Evolutionary conservation across 1,284 basidiomycete species (phyloP).

Genomic region (Ceratobasidium theobromae): DNA sequence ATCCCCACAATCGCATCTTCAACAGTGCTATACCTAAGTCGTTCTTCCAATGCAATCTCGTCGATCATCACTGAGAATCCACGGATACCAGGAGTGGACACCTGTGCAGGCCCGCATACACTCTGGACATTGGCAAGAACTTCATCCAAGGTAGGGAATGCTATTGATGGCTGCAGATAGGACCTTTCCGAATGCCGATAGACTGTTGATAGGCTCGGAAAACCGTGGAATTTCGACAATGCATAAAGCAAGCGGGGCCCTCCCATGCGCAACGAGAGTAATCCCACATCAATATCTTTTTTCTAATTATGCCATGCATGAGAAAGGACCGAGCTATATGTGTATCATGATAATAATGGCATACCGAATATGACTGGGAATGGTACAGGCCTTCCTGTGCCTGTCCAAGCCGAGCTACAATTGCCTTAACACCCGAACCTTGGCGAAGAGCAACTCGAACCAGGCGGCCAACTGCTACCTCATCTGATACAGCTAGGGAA

Average conservation of each 20-base stretch:
- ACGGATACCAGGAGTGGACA: background rate
- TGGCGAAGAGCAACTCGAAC: background rate
- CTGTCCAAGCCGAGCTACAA: background rate
- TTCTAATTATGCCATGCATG: background rate
- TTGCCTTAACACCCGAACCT: background rate
- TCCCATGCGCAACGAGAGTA: background rate
- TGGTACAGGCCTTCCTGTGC: constrained; percentile 4
- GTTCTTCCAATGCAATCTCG: constrained; percentile 2
- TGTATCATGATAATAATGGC: background rate
- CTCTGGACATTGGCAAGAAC: background rate
- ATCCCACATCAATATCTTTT: background rate
- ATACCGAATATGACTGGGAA: background rate
- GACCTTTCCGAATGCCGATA: background rate
- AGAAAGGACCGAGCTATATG: background rate
- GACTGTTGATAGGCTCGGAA: background rate
- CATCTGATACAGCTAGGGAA: background rate
- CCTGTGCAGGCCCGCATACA: background rate
- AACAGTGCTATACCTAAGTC: background rate
- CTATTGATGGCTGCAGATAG: background rate
- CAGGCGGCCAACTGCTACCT: background rate
- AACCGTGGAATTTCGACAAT: background rate
- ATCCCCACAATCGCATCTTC: background rate
- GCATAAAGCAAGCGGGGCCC: background rate
- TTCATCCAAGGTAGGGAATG: background rate
- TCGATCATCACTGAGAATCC: constrained; percentile 1